These are phyloP conservation scores for Mycogone perniciosa DNA, from an alignment of 2,329 filamentous ascomycete genomes.

Conservation along the genomic window DNA sequence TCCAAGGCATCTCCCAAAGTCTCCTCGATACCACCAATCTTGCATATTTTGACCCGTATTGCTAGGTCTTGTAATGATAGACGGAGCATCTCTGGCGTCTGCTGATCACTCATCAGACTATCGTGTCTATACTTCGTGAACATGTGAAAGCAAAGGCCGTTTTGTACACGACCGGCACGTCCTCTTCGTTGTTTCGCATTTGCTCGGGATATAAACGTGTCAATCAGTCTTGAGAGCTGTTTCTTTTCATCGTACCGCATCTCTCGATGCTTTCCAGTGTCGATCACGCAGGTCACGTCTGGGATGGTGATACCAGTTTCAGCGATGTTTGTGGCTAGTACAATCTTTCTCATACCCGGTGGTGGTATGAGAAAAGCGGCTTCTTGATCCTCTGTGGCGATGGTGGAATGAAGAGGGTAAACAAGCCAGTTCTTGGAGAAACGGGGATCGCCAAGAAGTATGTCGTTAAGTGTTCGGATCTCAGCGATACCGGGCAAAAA, in stretches of 20 bases:
- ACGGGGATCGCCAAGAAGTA: slow-evolving; percentile 67
- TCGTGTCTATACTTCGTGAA: slow-evolving; percentile 90
- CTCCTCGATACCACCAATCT: slow-evolving; percentile 86
- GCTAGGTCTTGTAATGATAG: slow-evolving; percentile 91
- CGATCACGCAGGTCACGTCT: slow-evolving; percentile 93
- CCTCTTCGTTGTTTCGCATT: slow-evolving; percentile 94
- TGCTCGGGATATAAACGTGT: slow-evolving; percentile 90
- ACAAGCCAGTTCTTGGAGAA: slow-evolving; percentile 78
- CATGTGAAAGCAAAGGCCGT: slow-evolving; percentile 91
- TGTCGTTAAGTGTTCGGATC: slow-evolving; percentile 81
- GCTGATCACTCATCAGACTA: slow-evolving; percentile 77
- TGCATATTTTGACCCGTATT: slow-evolving; percentile 95
- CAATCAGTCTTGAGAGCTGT: slow-evolving; percentile 83
- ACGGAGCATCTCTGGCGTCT: slow-evolving; percentile 93
- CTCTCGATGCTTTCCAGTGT: slow-evolving; percentile 93
- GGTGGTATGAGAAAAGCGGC: slow-evolving; percentile 84
- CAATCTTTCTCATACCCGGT: slow-evolving; percentile 78
- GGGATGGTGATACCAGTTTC: slow-evolving; percentile 98
- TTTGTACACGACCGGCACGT: slow-evolving; percentile 89
- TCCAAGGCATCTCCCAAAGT: slow-evolving; percentile 85
- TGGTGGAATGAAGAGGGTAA: slow-evolving; percentile 87
- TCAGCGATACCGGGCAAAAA: slow-evolving; percentile 94
- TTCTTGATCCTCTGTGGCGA: slow-evolving; percentile 94
- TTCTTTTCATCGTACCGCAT: slow-evolving; percentile 94
- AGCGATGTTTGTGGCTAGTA: slow-evolving; percentile 94